Conservation (phyloP, 352 stramenopile genomes). For the Heterotrichella gracilis region DNA sequence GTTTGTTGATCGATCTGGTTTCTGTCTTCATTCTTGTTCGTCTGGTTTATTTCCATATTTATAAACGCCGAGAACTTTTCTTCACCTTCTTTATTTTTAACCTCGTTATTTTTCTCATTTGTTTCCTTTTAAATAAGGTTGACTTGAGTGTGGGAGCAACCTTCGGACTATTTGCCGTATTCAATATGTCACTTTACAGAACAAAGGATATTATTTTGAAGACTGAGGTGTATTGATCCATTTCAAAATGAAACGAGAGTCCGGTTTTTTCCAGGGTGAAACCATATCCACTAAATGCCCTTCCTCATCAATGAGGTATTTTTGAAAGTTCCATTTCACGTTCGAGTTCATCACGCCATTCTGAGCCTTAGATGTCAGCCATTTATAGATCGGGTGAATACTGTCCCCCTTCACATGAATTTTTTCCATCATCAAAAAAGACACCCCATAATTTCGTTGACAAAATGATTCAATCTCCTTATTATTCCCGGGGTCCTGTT, state of each 20-base stretch:
- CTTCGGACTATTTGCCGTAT: background rate
- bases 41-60: background rate
- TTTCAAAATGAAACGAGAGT: no score
- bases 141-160: background rate
- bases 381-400: background rate
- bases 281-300: background rate
- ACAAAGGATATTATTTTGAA: background rate
- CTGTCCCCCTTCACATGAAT: background rate
- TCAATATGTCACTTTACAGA: background rate
- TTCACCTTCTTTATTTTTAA: conserved; percentile 6
- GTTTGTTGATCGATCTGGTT: background rate
- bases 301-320: background rate
- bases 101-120: background rate
- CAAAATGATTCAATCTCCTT: background rate
- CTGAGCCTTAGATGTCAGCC: background rate
- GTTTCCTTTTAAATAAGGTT: conserved; percentile 4
- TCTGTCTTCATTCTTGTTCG: background rate
- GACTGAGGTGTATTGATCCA: no score
- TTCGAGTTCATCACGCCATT: background rate
- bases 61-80: background rate
- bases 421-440: background rate
- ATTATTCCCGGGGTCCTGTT: background rate
- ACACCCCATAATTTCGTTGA: background rate
- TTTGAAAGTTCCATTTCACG: background rate
- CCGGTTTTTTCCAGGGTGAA: conserved; percentile 3